These are phyloP conservation scores for Lipomyces kockii DNA, from an alignment of 805 yeast species.

Conservation along the genomic window DNA sequence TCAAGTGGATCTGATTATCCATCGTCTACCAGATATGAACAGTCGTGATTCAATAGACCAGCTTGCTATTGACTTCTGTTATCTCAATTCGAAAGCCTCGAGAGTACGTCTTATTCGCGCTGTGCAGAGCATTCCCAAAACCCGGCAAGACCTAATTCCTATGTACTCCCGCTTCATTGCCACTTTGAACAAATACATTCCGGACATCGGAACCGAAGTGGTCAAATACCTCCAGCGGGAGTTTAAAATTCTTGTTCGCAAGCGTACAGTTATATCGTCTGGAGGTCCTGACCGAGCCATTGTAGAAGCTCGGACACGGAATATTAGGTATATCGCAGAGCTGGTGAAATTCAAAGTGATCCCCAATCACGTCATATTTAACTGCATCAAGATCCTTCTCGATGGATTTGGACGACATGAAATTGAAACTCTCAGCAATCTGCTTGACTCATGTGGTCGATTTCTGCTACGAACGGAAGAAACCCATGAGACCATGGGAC, in stretches of 20 bases:
- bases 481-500: slow-evolving; percentile 61
- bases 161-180: slow-evolving; percentile 71
- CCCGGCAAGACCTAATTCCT: slow-evolving; percentile 43
- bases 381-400: slow-evolving; percentile 68
- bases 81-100: slow-evolving; percentile 73
- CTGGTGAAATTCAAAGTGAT: slow-evolving; percentile 75
- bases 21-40: slow-evolving; percentile 25
- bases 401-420: slow-evolving; percentile 59
- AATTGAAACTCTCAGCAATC: slow-evolving; percentile 68
- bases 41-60: slow-evolving; percentile 42
- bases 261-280: slow-evolving; percentile 10
- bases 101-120: slow-evolving; percentile 62
- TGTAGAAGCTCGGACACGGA: slow-evolving; percentile 32
- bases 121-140: slow-evolving; percentile 55
- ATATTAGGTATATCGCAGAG: slow-evolving; percentile 70
- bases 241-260: slow-evolving; percentile 37
- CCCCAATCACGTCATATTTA: slow-evolving; percentile 72
- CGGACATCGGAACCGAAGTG: slow-evolving; percentile 58
- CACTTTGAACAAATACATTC: slow-evolving; percentile 56
- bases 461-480: slow-evolving; percentile 63
- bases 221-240: slow-evolving; percentile 56
- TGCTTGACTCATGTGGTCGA: slow-evolving; percentile 76
- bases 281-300: slow-evolving; percentile 23
- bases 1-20: slow-evolving; percentile 35
- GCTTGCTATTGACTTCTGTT: slow-evolving; percentile 43